Evolutionary conservation across 306 rosid genomes (phyloP).

Genomic region (Sophora flavescens): DNA sequence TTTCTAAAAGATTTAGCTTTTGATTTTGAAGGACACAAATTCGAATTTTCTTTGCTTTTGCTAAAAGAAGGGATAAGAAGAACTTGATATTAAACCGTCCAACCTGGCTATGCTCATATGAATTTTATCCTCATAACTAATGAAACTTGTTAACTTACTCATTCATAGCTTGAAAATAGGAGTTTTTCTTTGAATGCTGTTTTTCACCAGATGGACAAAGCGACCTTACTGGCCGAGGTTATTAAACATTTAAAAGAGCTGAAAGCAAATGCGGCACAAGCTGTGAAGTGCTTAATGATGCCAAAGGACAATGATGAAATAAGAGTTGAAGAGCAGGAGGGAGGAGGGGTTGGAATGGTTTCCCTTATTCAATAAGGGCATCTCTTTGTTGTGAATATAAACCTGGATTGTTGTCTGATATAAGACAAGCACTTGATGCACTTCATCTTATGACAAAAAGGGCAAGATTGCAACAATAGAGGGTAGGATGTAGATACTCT

Average conservation of each 20-base stretch:
- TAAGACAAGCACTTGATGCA: conserved; percentile 67
- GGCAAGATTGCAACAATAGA: conserved; percentile 73
- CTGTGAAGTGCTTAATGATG: conserved; percentile 61
- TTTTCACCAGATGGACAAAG: conserved; percentile 72
- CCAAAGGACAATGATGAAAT: conserved; percentile 74
- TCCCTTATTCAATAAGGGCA: conserved; percentile 63
- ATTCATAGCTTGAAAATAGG: conserved; percentile 21
- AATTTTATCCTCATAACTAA: conserved; percentile 17
- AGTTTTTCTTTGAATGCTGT: conserved; percentile 20
- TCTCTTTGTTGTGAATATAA: conserved; percentile 72
- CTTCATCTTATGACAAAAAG: conserved; percentile 66
- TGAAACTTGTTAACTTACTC: conserved; percentile 21
- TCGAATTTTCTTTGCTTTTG: conserved; percentile 1
- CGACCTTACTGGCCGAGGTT: conserved; percentile 51
- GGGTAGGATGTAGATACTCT: conserved; percentile 72
- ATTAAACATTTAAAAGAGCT: conserved; percentile 59
- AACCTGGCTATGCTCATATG: conserved; percentile 3
- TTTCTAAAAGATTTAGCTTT: not conserved
- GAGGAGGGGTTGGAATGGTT: conserved; percentile 58
- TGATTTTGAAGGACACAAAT: not conserved
- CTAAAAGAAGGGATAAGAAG: not conserved
- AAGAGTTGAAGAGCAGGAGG: conserved; percentile 67
- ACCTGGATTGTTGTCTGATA: conserved; percentile 61
- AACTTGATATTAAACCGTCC: not conserved
- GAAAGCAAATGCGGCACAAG: conserved; percentile 56